A percentile compares a stretch with the other conserved stretches of the same genome.
Conservation (phyloP, 2,329 filamentous ascomycete species). For the Mycogone perniciosa region DNA sequence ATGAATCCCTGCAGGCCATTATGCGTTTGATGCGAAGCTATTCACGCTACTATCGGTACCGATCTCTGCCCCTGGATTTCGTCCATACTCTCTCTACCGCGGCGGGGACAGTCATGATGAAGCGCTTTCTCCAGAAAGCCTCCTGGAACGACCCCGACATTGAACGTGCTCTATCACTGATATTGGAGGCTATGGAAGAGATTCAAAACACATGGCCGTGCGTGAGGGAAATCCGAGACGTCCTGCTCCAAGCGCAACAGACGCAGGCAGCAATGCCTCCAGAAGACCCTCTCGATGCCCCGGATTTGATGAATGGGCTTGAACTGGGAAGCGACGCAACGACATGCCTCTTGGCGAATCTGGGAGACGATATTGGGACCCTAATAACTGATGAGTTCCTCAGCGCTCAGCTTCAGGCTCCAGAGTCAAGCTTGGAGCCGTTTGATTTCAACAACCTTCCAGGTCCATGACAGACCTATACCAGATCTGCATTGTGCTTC, state of each 20-base stretch:
- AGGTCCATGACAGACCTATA: background rate
- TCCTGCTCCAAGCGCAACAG: conserved; percentile 25
- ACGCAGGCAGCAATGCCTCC: conserved; percentile 26
- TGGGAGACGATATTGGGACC: conserved; percentile 27
- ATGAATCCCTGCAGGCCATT: conserved; percentile 41
- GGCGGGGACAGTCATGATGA: conserved; percentile 41
- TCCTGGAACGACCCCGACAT: conserved; percentile 40
- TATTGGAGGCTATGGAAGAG: conserved; percentile 44
- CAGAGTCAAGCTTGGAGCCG: conserved; percentile 20
- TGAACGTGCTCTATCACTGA: conserved; percentile 41
- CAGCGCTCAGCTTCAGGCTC: conserved; percentile 26
- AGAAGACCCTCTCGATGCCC: conserved; percentile 26
- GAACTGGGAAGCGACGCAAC: conserved; percentile 21
- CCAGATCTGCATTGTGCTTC: no score
- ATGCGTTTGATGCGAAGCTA: conserved; percentile 39
- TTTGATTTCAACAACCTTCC: conserved; percentile 27
- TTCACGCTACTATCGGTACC: conserved; percentile 37
- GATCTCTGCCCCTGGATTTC: conserved; percentile 40
- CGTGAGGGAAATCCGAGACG: conserved; percentile 35
- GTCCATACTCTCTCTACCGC: conserved; percentile 44
- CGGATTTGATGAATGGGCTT: conserved; percentile 29
- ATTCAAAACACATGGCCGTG: conserved; percentile 46
- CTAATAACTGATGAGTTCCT: conserved; percentile 30
- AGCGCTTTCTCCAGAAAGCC: conserved; percentile 34
- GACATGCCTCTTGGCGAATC: conserved; percentile 22